Evolutionary conservation across 1,284 basidiomycete species (phyloP).

Genomic region (Phellinidium pouzarii): DNA sequence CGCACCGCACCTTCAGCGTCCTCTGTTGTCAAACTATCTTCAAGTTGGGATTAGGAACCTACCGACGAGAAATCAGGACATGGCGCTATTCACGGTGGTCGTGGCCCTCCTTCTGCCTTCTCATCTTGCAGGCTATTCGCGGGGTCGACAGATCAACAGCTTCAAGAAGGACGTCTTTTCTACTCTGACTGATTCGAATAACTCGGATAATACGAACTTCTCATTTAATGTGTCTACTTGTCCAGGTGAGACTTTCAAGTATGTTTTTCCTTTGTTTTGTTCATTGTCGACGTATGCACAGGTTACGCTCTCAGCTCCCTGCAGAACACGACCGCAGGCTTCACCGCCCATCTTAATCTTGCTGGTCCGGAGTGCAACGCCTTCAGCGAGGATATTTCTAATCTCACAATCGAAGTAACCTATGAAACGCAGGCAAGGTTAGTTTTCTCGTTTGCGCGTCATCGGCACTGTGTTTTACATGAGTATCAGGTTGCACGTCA

Average conservation of each 20-base stretch:
- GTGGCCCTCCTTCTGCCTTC: not conserved
- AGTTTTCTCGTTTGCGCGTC: constrained; percentile 14
- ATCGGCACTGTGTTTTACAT: constrained; percentile 16
- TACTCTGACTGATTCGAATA: not conserved
- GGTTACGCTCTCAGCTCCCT: constrained; percentile 51
- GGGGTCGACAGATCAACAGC: not conserved
- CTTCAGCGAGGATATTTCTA: constrained; percentile 59
- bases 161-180: not conserved
- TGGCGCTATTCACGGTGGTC: not conserved
- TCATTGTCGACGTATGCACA: constrained; percentile 20
- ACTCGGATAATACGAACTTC: not conserved
- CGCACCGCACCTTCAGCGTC: no score
- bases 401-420: constrained; percentile 59
- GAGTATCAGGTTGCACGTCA: constrained; percentile 53
- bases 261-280: not conserved
- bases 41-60: not conserved
- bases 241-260: constrained; percentile 25
- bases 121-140: not conserved
- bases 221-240: constrained; percentile 28
- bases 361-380: constrained; percentile 62
- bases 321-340: constrained; percentile 38
- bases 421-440: constrained; percentile 56
- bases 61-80: no score
- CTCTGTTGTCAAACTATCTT: no score
- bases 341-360: constrained; percentile 53